A percentile compares a stretch with the other conserved stretches of the same genome.
These are phyloP conservation scores for Marasmius oreades DNA, from an alignment of 1,284 basidiomycete genomes.

Conservation along the genomic window DNA sequence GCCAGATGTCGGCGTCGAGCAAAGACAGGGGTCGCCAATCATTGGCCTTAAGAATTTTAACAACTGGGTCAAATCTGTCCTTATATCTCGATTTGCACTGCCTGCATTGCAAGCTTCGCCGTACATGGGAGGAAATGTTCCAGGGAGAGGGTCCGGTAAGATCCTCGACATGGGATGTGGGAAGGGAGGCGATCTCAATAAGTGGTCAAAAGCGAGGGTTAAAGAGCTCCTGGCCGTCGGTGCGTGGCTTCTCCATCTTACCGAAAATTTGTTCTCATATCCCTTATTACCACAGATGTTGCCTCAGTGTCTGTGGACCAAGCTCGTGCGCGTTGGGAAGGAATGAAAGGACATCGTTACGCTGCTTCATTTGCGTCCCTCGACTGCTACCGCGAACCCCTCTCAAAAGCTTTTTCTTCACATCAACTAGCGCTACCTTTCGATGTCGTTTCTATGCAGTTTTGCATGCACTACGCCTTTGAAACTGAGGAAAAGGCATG, in stretches of 20 bases:
- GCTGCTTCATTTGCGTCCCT: constrained; percentile 81
- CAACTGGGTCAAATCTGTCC: constrained; percentile 97
- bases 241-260: constrained; percentile 33
- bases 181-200: constrained; percentile 95
- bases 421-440: constrained; percentile 62
- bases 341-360: constrained; percentile 54
- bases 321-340: constrained; percentile 67
- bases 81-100: constrained; percentile 85
- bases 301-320: constrained; percentile 90
- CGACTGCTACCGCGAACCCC: constrained; percentile 82
- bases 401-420: constrained; percentile 69
- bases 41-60: constrained; percentile 97
- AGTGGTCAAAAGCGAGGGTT: constrained; percentile 91
- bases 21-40: constrained; percentile 90
- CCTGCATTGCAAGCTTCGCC: constrained; percentile 44
- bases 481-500: constrained; percentile 84
- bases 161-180: constrained; percentile 97
- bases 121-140: constrained; percentile 27
- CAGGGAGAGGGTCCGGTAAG: constrained; percentile 48
- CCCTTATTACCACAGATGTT: constrained; percentile 69
- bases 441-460: constrained; percentile 97
- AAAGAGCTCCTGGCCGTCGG: constrained; percentile 81
- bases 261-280: constrained; percentile 1
- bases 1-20: constrained; percentile 84
- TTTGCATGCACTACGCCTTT: constrained; percentile 99